Evolutionary conservation across 116 monocot species (phyloP).

Genomic region (Trichopus zeylanicus): DNA sequence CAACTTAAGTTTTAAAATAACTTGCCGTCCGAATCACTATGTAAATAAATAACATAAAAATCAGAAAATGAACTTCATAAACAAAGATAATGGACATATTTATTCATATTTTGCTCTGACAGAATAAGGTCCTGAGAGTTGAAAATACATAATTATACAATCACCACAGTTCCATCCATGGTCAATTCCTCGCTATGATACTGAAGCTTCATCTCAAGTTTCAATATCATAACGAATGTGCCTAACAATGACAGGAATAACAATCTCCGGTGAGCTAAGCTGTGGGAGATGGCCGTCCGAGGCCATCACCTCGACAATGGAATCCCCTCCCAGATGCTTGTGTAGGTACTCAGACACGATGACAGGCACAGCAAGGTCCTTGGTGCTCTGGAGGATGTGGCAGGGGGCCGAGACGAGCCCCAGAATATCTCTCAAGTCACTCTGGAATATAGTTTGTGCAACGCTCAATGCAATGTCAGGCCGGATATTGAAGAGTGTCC

Average conservation of each 20-base stretch:
- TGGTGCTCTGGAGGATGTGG: slow-evolving; percentile 90
- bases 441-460: slow-evolving; percentile 71
- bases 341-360: slow-evolving; percentile 86
- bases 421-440: slow-evolving; percentile 52
- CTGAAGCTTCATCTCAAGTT: slow-evolving; percentile 8
- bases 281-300: slow-evolving; percentile 94
- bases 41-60: no score
- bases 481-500: slow-evolving; percentile 93
- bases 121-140: no score
- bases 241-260: slow-evolving; percentile 76
- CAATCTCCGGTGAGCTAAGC: slow-evolving; percentile 80
- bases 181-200: neutral
- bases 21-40: no score
- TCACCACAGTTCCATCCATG: no score
- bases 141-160: no score
- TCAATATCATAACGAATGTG: slow-evolving; percentile 79
- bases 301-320: slow-evolving; percentile 90
- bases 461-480: slow-evolving; percentile 90
- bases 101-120: no score
- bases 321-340: slow-evolving; percentile 56
- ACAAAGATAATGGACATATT: no score
- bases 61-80: no score
- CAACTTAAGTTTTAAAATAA: no score
- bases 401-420: slow-evolving; percentile 61
- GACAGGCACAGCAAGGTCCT: slow-evolving; percentile 87